A percentile compares a stretch with the other conserved stretches of the same genome.
Conservation (phyloP, 2,329 filamentous ascomycete species). For the Scytalidium sp. region DNA sequence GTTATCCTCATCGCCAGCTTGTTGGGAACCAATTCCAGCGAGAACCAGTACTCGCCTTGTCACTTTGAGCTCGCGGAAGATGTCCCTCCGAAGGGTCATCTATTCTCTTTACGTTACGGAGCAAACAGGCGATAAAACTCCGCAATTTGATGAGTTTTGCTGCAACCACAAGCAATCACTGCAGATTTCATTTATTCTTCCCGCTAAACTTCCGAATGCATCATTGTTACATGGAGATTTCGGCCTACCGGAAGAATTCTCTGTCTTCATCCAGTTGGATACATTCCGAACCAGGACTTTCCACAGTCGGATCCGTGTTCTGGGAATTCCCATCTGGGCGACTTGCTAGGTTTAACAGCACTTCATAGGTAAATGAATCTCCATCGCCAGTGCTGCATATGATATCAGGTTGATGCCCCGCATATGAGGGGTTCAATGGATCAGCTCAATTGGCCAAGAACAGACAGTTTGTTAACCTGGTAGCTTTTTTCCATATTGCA, state of each 20-base stretch:
- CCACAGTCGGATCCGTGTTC: too few relatives aligned
- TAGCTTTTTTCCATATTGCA: too few relatives aligned
- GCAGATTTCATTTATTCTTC: background rate
- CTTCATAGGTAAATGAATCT: too few relatives aligned
- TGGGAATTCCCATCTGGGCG: too few relatives aligned
- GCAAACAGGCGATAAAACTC: background rate
- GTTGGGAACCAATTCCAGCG: background rate
- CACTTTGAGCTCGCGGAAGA: slow-evolving; percentile 1
- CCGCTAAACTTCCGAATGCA: background rate
- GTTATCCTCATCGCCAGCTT: background rate
- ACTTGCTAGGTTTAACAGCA: too few relatives aligned
- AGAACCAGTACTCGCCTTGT: background rate
- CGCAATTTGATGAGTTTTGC: background rate
- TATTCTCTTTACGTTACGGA: background rate
- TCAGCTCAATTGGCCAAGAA: too few relatives aligned
- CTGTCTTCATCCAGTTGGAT: background rate
- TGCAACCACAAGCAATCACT: background rate
- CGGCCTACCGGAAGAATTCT: background rate
- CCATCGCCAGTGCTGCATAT: too few relatives aligned
- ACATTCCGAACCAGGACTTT: too few relatives aligned
- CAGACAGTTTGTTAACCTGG: too few relatives aligned
- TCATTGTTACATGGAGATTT: background rate
- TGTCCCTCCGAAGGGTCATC: slow-evolving; percentile 3
- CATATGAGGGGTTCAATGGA: too few relatives aligned
- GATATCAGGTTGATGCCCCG: too few relatives aligned